Base-by-base conservation (phyloP, 2,329 filamentous ascomycete genomes). In the Phialophora macrospora region DNA sequence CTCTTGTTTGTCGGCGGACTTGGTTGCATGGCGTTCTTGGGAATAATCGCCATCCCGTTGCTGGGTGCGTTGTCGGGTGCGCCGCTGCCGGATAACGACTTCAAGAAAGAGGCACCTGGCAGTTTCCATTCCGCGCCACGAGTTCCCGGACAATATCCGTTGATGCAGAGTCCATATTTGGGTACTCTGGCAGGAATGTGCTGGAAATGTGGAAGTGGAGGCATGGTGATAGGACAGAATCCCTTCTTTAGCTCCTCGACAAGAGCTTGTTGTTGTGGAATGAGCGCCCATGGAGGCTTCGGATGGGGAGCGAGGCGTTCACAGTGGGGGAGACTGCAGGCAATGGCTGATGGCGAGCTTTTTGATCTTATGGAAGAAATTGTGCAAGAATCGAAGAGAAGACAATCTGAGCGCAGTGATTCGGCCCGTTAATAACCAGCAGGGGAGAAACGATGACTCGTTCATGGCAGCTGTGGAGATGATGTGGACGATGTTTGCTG, bases 151-250 rank as follows among this genome's bases (percentile, higher is more conserved):
- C 58, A 51, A 38, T 38, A 52, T 60, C 46, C 58, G 34, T 54
- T 38, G 58, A 60, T 60, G 58, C 58, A 46, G 26, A 60, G 58
- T 60, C 58, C 44, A 60, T 52, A 60, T 38, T 51, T 60, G 22
- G 58, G 41, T 60, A 60, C 44, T 60, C 58, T 60, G 46, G 26
- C 58, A 60, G 58, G 58, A 54, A 60, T 60, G 58, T 32, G 26
- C 48, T 38, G 20, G 55, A 58, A 22, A 58, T 58, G 22, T 58
- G 55, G 38, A 30, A 30, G 38, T 48, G 55, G 38, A 58, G 55
- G 38, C 55, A 58, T 14, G 20, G 20, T 28, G 55, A 48, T 48
- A 48, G 38, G 1, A 46, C 55, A 6, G 55, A 58, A 38, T 58
- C 34, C 55, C 48, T 58, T 58, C 55, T 58, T 28, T 38, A 58